These are phyloP conservation scores for Magnolia officinalis DNA, from an alignment of 164 flowering plant genomes.

Conservation along the genomic window DNA sequence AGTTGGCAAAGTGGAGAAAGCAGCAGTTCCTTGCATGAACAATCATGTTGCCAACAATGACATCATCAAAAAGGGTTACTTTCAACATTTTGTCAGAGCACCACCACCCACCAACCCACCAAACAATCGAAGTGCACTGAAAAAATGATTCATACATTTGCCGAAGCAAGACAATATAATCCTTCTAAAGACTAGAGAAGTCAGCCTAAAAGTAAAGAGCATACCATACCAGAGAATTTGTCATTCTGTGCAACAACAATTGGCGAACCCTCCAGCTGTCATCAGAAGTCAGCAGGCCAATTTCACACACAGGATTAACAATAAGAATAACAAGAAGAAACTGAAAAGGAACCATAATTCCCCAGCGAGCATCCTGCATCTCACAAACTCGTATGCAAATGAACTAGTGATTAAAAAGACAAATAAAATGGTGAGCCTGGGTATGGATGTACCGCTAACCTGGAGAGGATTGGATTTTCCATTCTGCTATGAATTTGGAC, in stretches of 20 bases:
- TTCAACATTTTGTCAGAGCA: too few relatives aligned
- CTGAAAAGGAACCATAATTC: constrained; percentile 8
- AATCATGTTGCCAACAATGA: too few relatives aligned
- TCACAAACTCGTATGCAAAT: not conserved
- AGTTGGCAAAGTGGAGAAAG: too few relatives aligned
- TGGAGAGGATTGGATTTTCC: too few relatives aligned
- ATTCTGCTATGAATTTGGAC: too few relatives aligned
- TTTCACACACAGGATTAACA: not conserved
- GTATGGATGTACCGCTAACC: too few relatives aligned
- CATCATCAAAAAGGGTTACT: too few relatives aligned
- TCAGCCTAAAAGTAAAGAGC: not conserved
- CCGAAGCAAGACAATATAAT: not conserved
- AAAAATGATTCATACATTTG: too few relatives aligned
- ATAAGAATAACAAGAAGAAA: not conserved
- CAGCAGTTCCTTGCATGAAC: too few relatives aligned
- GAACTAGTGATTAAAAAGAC: not conserved
- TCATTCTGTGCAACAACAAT: constrained; percentile 87
- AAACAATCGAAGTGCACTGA: too few relatives aligned
- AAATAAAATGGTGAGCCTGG: not conserved
- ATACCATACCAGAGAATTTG: constrained; percentile 71
- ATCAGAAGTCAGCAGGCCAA: not conserved
- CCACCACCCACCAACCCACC: too few relatives aligned
- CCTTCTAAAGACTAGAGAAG: not conserved
- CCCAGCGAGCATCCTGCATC: too few relatives aligned
- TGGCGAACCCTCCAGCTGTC: constrained; percentile 84